Percentiles rank a stretch among this genome's conserved stretches.
phyloP scores from a whole-genome alignment of 768 basidiomycete genomes.

The Russula sp. region DNA sequence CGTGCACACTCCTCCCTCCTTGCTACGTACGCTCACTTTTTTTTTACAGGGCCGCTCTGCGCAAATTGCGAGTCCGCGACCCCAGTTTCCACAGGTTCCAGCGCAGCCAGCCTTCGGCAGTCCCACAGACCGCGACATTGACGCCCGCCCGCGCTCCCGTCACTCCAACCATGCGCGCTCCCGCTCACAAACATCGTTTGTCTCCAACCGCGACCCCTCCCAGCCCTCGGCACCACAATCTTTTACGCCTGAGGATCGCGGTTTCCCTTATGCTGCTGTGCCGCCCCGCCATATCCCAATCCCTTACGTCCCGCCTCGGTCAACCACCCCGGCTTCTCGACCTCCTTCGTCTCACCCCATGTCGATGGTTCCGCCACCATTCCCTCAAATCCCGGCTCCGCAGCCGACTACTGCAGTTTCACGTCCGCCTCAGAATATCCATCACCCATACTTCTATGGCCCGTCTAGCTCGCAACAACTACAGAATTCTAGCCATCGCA shows the following conservation, averaged over 20 bases:
- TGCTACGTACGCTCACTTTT: not conserved
- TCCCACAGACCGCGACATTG: not conserved
- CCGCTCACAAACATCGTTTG: slow-evolving; percentile 8
- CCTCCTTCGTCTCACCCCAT: not conserved
- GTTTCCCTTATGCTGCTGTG: slow-evolving; percentile 13
- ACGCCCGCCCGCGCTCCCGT: slow-evolving; percentile 9
- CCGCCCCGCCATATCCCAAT: not conserved
- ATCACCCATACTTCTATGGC: not conserved
- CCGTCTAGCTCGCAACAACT: slow-evolving; percentile 3
- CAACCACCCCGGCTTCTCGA: slow-evolving; percentile 1
- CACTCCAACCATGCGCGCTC: slow-evolving; percentile 2
- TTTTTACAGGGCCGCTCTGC: slow-evolving; percentile 5
- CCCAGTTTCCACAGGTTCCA: not conserved
- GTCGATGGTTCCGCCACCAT: not conserved
- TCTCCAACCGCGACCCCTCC: not conserved
- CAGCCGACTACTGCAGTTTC: slow-evolving; percentile 13
- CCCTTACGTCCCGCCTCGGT: not conserved
- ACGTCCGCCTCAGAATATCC: slow-evolving; percentile 1
- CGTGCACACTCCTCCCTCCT: not conserved
- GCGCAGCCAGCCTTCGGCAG: not conserved
- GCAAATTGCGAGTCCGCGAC: slow-evolving; percentile 15
- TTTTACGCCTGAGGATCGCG: slow-evolving; percentile 8
- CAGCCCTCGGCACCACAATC: not conserved
- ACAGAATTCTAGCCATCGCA: slow-evolving; percentile 4
- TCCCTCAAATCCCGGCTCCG: slow-evolving; percentile 7